Base-by-base conservation (phyloP, 208 protist genomes). In the Lotmaria passim region DNA sequence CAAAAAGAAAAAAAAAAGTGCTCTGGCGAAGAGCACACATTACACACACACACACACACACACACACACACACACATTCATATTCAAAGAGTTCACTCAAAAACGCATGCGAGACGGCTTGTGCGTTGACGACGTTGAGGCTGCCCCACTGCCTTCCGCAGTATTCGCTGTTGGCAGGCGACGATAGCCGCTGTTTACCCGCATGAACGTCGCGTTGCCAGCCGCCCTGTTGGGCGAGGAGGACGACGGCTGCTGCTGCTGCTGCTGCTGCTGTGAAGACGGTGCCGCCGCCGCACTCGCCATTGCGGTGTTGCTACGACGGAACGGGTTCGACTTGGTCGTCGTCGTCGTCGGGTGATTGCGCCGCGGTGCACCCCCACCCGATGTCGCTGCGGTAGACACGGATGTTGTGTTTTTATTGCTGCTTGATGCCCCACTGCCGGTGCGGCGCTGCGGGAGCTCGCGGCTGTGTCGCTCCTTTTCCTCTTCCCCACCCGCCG, bases 171-270 rank as follows among this genome's bases (percentile, higher is more conserved):
- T 63, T 10, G 57, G 31, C 17, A 38, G 47, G 39, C 61, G 60
- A 7, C 50, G 61, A 36, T 69, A 76, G 17, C 69, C 69, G 31
- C 69, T 81, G 23, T 53, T 46, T 14, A 66, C 63, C 19, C 69
- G 75, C 46, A 73, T 58, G 28, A 72, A 69, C 46, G 38, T 74
- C 21, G 62, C 36, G 56, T 50, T 53, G 46, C 51, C 50, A n/a
- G 62, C 19, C 12, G 36, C 36, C 26, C 36, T 36, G 12, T 17
- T 28, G 19, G 52, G 11, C 7, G 47, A 52, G 5, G 2, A 52
- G 7, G 53, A 33, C 15, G 30, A 0, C 7, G 1, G 23, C 2
- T 6, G 14, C 48, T n/a, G 56, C 30, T 0, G 38, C 56, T 17
- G 24, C 36, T 33, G 51, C 34, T 30, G 10, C 33, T 19, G 31